These are phyloP conservation scores for Alloteropsis semialata DNA, from an alignment of 176 grass and related monocot species.

Conservation along the genomic window DNA sequence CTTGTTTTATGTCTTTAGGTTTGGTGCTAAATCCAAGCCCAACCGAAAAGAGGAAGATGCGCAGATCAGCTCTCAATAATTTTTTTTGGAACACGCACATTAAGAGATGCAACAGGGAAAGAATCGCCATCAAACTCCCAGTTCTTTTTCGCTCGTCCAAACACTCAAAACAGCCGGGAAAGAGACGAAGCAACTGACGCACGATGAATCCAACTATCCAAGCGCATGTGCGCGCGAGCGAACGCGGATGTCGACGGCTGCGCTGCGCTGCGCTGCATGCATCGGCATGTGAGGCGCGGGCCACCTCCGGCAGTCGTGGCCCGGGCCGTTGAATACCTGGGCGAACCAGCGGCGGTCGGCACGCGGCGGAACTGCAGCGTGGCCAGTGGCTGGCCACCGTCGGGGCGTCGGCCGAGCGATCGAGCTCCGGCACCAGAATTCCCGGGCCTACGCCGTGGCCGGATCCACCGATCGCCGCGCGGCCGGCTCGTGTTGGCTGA, in stretches of 20 bases:
- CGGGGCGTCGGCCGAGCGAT: not conserved
- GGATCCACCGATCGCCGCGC: not conserved
- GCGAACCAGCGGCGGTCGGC: not conserved
- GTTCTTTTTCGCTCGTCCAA: not conserved
- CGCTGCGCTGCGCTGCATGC: not conserved
- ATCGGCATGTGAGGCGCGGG: slow-evolving; percentile 43
- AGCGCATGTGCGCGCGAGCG: slow-evolving; percentile 29
- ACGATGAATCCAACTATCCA: not conserved
- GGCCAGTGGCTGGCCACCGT: not conserved
- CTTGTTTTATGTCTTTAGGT: too few relatives aligned
- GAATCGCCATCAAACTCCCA: not conserved
- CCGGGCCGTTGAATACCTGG: not conserved
- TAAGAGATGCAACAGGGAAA: not conserved
- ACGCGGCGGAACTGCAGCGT: not conserved
- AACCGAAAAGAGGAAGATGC: too few relatives aligned
- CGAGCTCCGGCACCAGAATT: slow-evolving; percentile 9
- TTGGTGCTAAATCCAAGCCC: too few relatives aligned
- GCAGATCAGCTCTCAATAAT: too few relatives aligned
- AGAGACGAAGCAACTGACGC: slow-evolving; percentile 37
- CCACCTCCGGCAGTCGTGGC: not conserved
- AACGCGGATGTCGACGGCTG: slow-evolving; percentile 31
- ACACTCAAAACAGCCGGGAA: slow-evolving; percentile 21
- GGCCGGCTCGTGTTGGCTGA: not conserved
- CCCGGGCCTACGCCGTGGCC: not conserved
- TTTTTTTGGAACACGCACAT: too few relatives aligned